Base-by-base conservation (phyloP, 2,329 filamentous ascomycete genomes). In the Dothidotthia symphoricarpi region DNA sequence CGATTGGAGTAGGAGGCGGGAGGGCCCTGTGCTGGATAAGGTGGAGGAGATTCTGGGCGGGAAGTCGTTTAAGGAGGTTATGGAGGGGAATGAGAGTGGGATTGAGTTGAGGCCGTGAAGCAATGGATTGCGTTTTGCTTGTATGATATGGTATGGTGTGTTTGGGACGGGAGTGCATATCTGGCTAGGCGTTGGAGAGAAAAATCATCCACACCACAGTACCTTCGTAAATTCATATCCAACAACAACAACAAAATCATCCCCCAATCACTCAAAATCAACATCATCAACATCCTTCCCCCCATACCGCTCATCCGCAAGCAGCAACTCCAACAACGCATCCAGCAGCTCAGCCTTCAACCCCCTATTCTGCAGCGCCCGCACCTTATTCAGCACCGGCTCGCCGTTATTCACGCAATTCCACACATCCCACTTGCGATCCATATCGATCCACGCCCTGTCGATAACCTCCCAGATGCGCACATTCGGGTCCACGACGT, bases 361-460 rank as follows among this genome's bases (percentile, higher is more conserved):
- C 0, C 49, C 53, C 30, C 59, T 51, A 10, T 55, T 59, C 31
- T 59, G 52, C 36, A 67, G 29, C 26, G 55, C 55, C 14, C 54
- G 35, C 9, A 66, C 53, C 34, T 60, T 61, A 13, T 55, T 59
- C 13, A 55, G 30, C 15, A 63, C 48, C 1, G 62, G 46, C 37
- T 65, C 55, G 1, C 40, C 28, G 10, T 54, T 55, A 8, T 53
- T 57, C 3, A 66, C 50, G 3, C 51, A 53, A 17, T 57, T 55
- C 57, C 58, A 66, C 10, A 63, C 52, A 28, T 55, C 53, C 46
- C 60, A 53, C 39, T 68, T 67, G 22, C 42, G 40, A 37, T 66
- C 59, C 41, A 62, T 49, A 14, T 48, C 47, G 27, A 63, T 58
- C 43, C 52, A 54, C 6, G 54, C 47, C 16, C 57, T 53, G 14